These are phyloP conservation scores for Cryptococcus jaspeensis DNA, from an alignment of 1,284 basidiomycete species.

Conservation along the genomic window DNA sequence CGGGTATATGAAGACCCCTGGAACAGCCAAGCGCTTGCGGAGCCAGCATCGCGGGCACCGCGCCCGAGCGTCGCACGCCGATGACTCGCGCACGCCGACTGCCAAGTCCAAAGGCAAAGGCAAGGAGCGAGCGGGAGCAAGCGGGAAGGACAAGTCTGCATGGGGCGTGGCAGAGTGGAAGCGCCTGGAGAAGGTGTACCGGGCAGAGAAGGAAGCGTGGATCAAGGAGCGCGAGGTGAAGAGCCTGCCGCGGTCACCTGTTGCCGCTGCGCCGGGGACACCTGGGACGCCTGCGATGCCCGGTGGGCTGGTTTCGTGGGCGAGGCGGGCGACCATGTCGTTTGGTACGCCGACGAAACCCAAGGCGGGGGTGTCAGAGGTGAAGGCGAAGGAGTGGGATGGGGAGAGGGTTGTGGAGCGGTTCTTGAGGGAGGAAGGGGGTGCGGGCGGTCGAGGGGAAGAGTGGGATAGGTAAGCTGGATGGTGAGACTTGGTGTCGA, in stretches of 20 bases:
- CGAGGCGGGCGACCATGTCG: slow-evolving; percentile 14
- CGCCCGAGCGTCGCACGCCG: no score
- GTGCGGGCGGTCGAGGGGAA: slow-evolving; percentile 52
- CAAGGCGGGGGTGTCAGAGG: slow-evolving; percentile 17
- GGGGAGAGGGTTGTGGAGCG: slow-evolving; percentile 71
- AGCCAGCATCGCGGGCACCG: neutral
- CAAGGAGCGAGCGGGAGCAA: no score
- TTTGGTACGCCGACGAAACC: slow-evolving; percentile 5
- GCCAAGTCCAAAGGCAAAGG: neutral
- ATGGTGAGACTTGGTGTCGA: neutral
- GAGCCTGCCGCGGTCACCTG: slow-evolving; percentile 15
- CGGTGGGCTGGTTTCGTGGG: slow-evolving; percentile 24
- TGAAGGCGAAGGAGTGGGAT: slow-evolving; percentile 62
- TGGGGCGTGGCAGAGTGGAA: slow-evolving; percentile 46
- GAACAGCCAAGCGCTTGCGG: neutral
- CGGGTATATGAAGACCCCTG: slow-evolving; percentile 13
- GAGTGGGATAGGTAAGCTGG: slow-evolving; percentile 34
- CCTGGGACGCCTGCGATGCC: neutral
- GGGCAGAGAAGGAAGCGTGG: slow-evolving; percentile 31
- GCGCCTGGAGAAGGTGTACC: slow-evolving; percentile 33
- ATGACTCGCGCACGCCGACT: neutral
- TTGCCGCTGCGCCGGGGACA: no score
- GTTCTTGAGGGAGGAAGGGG: slow-evolving; percentile 68
- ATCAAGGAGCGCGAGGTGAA: slow-evolving; percentile 33
- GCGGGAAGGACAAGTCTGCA: no score